Conservation (phyloP, 2,329 filamentous ascomycete genomes). For the Juglanconis oblonga region DNA sequence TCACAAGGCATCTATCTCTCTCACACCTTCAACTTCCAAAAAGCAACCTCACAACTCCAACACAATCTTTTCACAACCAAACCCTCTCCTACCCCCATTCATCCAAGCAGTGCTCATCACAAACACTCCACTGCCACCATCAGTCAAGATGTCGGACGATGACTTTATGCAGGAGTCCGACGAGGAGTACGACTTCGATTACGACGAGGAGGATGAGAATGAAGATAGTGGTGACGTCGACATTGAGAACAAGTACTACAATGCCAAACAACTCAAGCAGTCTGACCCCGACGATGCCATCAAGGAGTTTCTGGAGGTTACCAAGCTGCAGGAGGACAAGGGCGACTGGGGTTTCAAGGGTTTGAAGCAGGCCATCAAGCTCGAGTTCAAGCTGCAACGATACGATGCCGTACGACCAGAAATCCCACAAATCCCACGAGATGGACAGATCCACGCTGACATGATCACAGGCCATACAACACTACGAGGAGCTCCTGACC, state of each 20-base stretch:
- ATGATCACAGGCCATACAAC: slow-evolving; percentile 70
- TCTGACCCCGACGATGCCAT: slow-evolving; percentile 86
- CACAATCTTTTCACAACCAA: not conserved
- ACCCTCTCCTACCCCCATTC: not conserved
- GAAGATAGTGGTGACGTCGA: slow-evolving; percentile 86
- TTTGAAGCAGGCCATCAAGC: slow-evolving; percentile 94
- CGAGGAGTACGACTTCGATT: slow-evolving; percentile 95
- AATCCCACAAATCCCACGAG: not conserved
- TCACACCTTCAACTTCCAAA: no score
- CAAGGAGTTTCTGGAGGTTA: slow-evolving; percentile 87
- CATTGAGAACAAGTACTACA: slow-evolving; percentile 99
- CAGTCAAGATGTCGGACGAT: slow-evolving; percentile 71
- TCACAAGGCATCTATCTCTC: no score
- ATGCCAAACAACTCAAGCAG: slow-evolving; percentile 93
- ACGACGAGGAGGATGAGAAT: slow-evolving; percentile 78
- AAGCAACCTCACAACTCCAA: no score
- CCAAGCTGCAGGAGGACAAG: slow-evolving; percentile 81
- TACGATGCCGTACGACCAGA: slow-evolving; percentile 67
- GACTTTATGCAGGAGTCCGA: slow-evolving; percentile 94
- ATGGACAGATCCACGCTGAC: slow-evolving; percentile 15
- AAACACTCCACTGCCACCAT: not conserved
- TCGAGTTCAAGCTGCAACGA: slow-evolving; percentile 88
- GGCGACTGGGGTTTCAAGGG: slow-evolving; percentile 99
- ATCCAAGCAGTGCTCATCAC: not conserved
- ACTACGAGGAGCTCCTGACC: slow-evolving; percentile 92